phyloP scores from a whole-genome alignment of 345 rosid genomes.

The Eucalyptus erythrocorys region DNA sequence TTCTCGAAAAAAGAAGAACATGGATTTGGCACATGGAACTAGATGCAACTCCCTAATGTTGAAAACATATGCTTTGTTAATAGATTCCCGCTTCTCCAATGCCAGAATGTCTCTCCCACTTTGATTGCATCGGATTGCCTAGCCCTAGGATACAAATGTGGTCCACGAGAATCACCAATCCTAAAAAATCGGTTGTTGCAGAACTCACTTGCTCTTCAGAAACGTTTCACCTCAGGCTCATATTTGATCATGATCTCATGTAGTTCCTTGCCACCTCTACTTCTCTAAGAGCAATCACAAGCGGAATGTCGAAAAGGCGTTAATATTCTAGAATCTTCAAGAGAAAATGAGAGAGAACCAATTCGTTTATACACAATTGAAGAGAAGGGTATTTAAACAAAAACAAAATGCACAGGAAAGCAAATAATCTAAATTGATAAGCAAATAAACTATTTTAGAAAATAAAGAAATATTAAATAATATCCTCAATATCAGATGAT shows the following conservation, averaged over 20 bases:
- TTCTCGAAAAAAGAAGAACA: too few species aligned
- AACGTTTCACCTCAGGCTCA: not conserved
- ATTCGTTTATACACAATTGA: not conserved
- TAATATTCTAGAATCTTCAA: not conserved
- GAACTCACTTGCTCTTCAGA: too few species aligned
- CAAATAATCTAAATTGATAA: not conserved
- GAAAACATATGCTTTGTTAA: too few species aligned
- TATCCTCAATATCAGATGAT: not conserved
- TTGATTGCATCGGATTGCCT: too few species aligned
- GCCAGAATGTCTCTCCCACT: too few species aligned
- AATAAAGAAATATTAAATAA: not conserved
- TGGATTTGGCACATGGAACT: too few species aligned
- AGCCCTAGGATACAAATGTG: slow-evolving; percentile 6
- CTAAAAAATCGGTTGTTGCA: too few species aligned
- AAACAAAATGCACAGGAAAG: not conserved
- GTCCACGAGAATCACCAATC: too few species aligned
- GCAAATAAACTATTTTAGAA: not conserved
- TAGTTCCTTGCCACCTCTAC: not conserved
- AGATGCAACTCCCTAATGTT: too few species aligned
- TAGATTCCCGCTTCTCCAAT: too few species aligned
- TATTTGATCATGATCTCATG: not conserved
- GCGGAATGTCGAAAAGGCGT: too few species aligned
- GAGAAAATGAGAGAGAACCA: not conserved
- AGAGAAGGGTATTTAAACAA: not conserved
- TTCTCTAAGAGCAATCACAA: too few species aligned